phyloP scores from a whole-genome alignment of 495 filamentous ascomycete genomes.

The Xylaria curta region DNA sequence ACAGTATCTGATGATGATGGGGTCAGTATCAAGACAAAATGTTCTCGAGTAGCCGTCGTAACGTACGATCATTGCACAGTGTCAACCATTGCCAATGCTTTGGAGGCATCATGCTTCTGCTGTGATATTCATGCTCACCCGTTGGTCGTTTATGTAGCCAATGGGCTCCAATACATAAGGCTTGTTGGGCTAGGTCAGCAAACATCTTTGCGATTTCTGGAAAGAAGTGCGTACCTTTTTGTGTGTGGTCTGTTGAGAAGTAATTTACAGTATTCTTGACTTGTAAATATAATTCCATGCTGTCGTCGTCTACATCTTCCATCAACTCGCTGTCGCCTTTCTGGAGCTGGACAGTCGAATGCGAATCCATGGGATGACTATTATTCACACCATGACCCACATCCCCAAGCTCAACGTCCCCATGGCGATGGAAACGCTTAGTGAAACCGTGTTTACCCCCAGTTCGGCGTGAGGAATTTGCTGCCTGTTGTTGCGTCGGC shows the following conservation, averaged over 20 bases:
- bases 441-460: slow-evolving; percentile 25
- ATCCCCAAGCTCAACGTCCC: slow-evolving; percentile 33
- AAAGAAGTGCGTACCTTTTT: slow-evolving; percentile 33
- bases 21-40: slow-evolving; percentile 20
- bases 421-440: slow-evolving; percentile 25
- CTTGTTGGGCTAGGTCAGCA: slow-evolving; percentile 45
- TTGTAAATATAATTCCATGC: slow-evolving; percentile 35
- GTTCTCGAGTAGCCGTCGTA: neutral
- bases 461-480: slow-evolving; percentile 25
- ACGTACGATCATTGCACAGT: slow-evolving; percentile 77
- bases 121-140: slow-evolving; percentile 30
- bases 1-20: slow-evolving; percentile 63
- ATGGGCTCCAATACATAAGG: slow-evolving; percentile 84
- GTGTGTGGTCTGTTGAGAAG: slow-evolving; percentile 48
- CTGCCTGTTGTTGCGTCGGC: slow-evolving; percentile 20
- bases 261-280: slow-evolving; percentile 49
- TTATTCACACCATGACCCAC: slow-evolving; percentile 7
- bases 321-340: slow-evolving; percentile 22
- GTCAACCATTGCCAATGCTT: slow-evolving; percentile 77
- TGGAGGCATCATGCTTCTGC: slow-evolving; percentile 40
- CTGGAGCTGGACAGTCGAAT: slow-evolving; percentile 21
- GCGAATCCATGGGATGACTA: slow-evolving; percentile 18
- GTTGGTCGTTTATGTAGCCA: slow-evolving; percentile 66
- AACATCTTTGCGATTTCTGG: slow-evolving; percentile 2
- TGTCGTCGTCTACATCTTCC: slow-evolving; percentile 28